Conservation (phyloP, 805 yeast genomes). For the Maudiozyma serrabonitensis region DNA sequence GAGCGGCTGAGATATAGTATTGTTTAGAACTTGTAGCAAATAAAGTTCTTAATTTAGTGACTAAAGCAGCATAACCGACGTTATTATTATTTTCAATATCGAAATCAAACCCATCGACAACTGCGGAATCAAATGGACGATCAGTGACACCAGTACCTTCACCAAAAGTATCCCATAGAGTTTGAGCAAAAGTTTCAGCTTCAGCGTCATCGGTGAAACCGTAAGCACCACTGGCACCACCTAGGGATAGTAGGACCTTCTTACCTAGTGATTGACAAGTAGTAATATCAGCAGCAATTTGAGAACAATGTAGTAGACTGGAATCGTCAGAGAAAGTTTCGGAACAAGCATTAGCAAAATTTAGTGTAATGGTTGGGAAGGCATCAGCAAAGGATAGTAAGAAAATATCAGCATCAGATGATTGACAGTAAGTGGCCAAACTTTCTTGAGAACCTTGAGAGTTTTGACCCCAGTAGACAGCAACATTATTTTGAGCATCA, state of each 20-base stretch:
- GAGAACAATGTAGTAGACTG: conserved; percentile 37
- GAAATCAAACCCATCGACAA: conserved; percentile 87
- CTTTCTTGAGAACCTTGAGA: conserved; percentile 51
- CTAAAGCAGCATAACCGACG: conserved; percentile 60
- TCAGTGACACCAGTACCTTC: conserved; percentile 46
- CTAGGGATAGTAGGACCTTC: conserved; percentile 63
- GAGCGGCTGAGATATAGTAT: conserved; percentile 80
- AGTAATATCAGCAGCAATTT: conserved; percentile 58
- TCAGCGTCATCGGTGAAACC: conserved; percentile 74
- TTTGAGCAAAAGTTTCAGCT: conserved; percentile 52
- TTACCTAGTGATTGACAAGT: conserved; percentile 75
- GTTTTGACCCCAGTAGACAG: conserved; percentile 84
- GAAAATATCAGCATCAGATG: conserved; percentile 60
- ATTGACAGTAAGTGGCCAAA: conserved; percentile 49
- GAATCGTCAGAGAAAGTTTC: conserved; percentile 27
- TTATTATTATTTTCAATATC: conserved; percentile 65
- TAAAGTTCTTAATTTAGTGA: conserved; percentile 40
- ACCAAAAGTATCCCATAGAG: conserved; percentile 56
- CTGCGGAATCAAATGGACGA: conserved; percentile 61
- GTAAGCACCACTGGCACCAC: conserved; percentile 70
- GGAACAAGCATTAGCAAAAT: conserved; percentile 49
- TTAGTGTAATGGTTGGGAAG: conserved; percentile 46
- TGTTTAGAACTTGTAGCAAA: conserved; percentile 46
- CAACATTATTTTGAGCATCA: conserved; percentile 47
- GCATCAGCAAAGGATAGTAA: conserved; percentile 58